Base-by-base conservation (phyloP, 2,329 filamentous ascomycete species). In the Hymenoscyphus occultus region DNA sequence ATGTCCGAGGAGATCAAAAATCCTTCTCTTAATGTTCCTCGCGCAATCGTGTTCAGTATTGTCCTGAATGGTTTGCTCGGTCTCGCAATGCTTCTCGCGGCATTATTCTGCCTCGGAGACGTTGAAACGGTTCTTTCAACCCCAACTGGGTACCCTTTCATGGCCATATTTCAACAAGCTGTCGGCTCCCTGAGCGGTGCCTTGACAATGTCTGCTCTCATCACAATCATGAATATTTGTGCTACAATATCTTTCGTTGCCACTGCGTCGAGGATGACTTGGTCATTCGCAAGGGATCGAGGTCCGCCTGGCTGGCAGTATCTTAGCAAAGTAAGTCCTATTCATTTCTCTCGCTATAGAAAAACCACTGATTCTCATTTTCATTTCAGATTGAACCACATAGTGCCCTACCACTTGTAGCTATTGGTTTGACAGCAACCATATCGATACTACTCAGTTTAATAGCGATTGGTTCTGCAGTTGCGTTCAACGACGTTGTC, bases 401-500 rank as follows among this genome's bases (percentile, higher is more conserved):
- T 13, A 51, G 19, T 7, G 16, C n/a, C 3, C 10, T 62, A 6
- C 60, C 60, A 13, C 19, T 62, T 13, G 31, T n/a, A 9, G 12
- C 61, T 35, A 57, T 62, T 13, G 48, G 16, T 3, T 12, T 39
- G 14, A 62, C 62, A 5, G 51, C 61, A 28, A 31, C 16, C 1
- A 62, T 65, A 39, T 32, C 59, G 16, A 39, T 64, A 14, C 32
- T 69, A 10, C 66, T 69, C 31, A 42, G 48, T 19, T 28, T 69
- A 7, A 83, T 83, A 75, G 82, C 80, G 71, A 79, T 83, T 64
- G 82, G 80, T 42, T 82, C 78, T 9, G 72, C 77, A 1, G 78
- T 78, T 0, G 83, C 81, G 3, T 82, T 84, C 71, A 82, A 83
- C 68, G 80, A 80, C 62, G 78, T 84, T 62, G 77, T 80, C 13